These are phyloP conservation scores for Dipodascopsis tothii DNA, from an alignment of 805 yeast genomes.

Conservation along the genomic window DNA sequence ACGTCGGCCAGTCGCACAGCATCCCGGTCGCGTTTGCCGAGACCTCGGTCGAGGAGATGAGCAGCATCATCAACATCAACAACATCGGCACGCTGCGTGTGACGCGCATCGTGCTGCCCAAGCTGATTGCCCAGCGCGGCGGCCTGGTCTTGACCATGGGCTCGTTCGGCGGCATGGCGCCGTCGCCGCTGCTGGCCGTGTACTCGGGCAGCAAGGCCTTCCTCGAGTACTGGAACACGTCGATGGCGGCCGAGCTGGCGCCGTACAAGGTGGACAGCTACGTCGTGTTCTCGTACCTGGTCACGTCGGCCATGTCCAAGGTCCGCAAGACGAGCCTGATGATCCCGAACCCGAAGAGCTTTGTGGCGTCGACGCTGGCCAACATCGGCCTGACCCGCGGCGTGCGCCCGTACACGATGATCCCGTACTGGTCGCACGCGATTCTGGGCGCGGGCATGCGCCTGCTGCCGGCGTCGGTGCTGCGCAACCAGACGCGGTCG, in stretches of 20 bases:
- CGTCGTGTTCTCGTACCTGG: conserved; percentile 76
- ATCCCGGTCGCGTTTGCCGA: conserved; percentile 91
- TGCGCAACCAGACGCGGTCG: too few relatives aligned
- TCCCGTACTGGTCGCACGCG: conserved; percentile 94
- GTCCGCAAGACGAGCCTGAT: conserved; percentile 63
- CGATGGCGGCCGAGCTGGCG: conserved; percentile 77
- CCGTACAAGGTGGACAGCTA: conserved; percentile 73
- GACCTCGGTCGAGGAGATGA: conserved; percentile 66
- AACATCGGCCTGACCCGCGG: conserved; percentile 80
- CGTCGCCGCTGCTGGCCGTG: conserved; percentile 85
- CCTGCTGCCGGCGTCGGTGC: too few relatives aligned
- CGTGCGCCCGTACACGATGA: conserved; percentile 64
- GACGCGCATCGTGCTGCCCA: conserved; percentile 72
- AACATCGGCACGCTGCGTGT: conserved; percentile 74
- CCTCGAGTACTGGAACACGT: conserved; percentile 84
- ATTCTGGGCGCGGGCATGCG: conserved; percentile 63
- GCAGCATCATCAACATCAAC: conserved; percentile 76
- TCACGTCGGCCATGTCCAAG: conserved; percentile 93
- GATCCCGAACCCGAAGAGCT: conserved; percentile 75
- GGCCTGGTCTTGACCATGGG: conserved; percentile 83
- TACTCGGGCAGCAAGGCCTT: conserved; percentile 96
- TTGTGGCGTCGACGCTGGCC: conserved; percentile 65
- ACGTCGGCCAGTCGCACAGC: conserved; percentile 90
- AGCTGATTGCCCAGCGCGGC: conserved; percentile 47
- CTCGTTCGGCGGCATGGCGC: conserved; percentile 89